Base-by-base conservation (phyloP, 2,329 filamentous ascomycete genomes). In the Dichotomopilus funicola region DNA sequence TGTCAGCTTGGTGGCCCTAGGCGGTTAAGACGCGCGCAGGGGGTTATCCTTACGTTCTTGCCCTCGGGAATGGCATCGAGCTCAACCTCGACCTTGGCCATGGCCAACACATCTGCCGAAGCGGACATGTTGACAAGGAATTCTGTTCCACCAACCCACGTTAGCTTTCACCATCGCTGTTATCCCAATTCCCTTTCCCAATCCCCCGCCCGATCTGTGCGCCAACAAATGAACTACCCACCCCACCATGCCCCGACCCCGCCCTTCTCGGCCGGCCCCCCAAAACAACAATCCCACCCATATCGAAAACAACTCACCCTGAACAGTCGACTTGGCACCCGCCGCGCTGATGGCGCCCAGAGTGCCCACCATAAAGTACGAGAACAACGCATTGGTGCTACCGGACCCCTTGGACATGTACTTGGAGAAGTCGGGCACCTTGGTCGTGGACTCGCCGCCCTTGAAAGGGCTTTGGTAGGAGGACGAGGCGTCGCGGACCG, bases 51-150 rank as follows among this genome's bases (percentile, higher is more conserved):
- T 79, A 91, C 94, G 80, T 99, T 99, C 88, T 97, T 99, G 83
- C 94, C 94, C 81, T 97, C 92, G 61, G 94, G 94, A 68, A 99
- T 97, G 63, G 89, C 75, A 68, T 80, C 80, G 65, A 99, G 87
- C 75, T 96, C 90, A 67, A 99, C 88, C 80, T 99, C 94, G 67
- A 99, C 94, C 87, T 99, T 99, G 75, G 94, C 94, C 86, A 96
- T 95, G 72, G 95, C 94, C 77, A 99, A 78, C 71, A 99, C 91
- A 71, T 99, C 94, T 76, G 94, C 94, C 60, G 94, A 99, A 62
- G 94, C 94, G 69, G 92, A 95, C 95, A 99, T 97, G 85, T 96
- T 99, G 79, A 96, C 90, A 63, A 99, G 83, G 84, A 99, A 99
- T 78, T 99, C 94, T 99, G 75, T 64, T 31, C 13, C 42, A 45